A percentile compares a stretch with the other conserved stretches of the same genome.
Evolutionary conservation across 2,329 filamentous ascomycete genomes (phyloP).

Genomic region (Rhytidhysteron rufulum): DNA sequence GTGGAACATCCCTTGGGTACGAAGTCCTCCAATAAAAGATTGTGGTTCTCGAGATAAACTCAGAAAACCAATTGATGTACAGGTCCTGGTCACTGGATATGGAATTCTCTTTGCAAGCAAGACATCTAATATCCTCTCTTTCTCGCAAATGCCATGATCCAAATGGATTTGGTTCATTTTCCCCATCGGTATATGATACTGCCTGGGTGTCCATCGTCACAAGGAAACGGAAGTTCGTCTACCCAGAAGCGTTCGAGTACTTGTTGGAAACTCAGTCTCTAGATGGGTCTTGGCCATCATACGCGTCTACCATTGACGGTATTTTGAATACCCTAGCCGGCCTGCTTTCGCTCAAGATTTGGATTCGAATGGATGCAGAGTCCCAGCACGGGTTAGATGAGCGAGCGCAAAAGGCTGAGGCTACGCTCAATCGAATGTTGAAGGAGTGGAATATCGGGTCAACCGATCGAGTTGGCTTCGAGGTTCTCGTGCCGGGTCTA

Average conservation of each 20-base stretch:
- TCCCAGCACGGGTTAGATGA: background rate
- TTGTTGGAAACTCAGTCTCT: constrained; percentile 18
- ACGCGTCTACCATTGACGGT: constrained; percentile 3
- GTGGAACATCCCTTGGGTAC: no score
- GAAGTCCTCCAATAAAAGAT: no score
- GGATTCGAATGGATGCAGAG: background rate
- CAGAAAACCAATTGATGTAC: background rate
- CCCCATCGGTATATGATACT: constrained; percentile 27
- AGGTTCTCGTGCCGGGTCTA: constrained; percentile 10
- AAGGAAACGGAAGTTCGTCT: constrained; percentile 18
- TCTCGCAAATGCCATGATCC: background rate
- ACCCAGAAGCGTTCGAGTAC: constrained; percentile 29
- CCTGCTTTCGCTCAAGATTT: constrained; percentile 4
- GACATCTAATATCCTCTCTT: background rate
- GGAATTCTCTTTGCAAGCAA: background rate
- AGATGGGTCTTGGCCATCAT: constrained; percentile 14
- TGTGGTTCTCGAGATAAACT: background rate
- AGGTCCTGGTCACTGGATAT: background rate
- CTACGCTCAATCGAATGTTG: background rate
- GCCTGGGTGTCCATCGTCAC: constrained; percentile 31
- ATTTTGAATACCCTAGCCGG: constrained; percentile 8
- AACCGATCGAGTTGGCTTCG: constrained; percentile 11
- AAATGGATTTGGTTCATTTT: constrained; percentile 15
- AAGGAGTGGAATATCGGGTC: constrained; percentile 3
- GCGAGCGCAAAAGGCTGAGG: background rate